A percentile compares a stretch with the other conserved stretches of the same genome.
Conservation (phyloP, 2,329 filamentous ascomycete species). For the Calonectria crousiana region DNA sequence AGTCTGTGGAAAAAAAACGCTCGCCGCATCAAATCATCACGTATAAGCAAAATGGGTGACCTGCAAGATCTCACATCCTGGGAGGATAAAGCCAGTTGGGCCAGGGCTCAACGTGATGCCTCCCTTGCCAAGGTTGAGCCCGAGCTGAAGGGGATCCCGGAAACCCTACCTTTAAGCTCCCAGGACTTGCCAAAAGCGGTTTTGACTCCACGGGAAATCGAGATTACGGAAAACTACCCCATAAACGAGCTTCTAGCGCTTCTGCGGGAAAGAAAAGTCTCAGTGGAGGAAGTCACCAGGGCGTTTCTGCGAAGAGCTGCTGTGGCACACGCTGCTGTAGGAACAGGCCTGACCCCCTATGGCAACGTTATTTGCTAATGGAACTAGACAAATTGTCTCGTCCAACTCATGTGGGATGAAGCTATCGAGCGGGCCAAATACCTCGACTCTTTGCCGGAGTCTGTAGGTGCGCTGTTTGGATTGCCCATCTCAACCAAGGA, state of each 20-base stretch:
- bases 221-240: conserved; percentile 45
- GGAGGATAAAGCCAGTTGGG: conserved; percentile 24
- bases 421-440: conserved; percentile 48
- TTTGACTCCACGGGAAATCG: conserved; percentile 42
- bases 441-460: conserved; percentile 49
- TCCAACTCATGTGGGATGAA: conserved; percentile 50
- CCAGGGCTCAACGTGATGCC: conserved; percentile 34
- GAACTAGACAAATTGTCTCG: conserved; percentile 49
- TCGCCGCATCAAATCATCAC: not conserved
- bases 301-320: conserved; percentile 44
- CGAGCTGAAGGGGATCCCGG: conserved; percentile 39
- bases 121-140: conserved; percentile 45
- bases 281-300: conserved; percentile 44
- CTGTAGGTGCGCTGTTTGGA: conserved; percentile 49
- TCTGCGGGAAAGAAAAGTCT: conserved; percentile 33
- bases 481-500: conserved; percentile 52
- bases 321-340: conserved; percentile 42
- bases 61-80: conserved; percentile 1
- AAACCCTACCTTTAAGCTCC: conserved; percentile 36
- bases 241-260: conserved; percentile 36
- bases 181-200: conserved; percentile 38
- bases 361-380: conserved; percentile 1
- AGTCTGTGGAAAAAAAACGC: not conserved
- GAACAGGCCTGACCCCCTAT: not conserved
- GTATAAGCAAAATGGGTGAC: not conserved